Base-by-base conservation (phyloP, 2,329 filamentous ascomycete species). In the Penicillium brevicompactum region DNA sequence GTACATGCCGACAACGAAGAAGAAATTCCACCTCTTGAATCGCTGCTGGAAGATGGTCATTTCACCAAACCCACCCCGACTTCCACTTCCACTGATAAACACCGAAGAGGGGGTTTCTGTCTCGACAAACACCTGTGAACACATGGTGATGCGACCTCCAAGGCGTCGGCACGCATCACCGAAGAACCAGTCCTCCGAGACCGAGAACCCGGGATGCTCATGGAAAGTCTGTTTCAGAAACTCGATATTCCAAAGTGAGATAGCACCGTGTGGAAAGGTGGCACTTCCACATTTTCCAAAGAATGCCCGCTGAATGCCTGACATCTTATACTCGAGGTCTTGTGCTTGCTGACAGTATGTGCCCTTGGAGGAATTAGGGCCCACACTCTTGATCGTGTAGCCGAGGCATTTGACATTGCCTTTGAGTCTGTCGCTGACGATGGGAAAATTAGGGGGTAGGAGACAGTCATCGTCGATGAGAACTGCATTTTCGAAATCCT, bases 121-220 rank as follows among this genome's bases (percentile, higher is more conserved):
- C 58, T 82, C 79, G 16, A 82, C 80, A 45, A 82, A 81, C 8
- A 80, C 74, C 1, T 76, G 72, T 2, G 76, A 77, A 57, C 78
- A 81, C 78, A 82, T 80, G 30, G 71, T 69, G 55, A 80, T 80
- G 1, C 79, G 70, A 5, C 72, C 77, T 6, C 80, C 78, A 14
- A 78, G 66, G 24, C 74, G 66, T 13, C 79, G 71, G 38, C 76
- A 75, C 5, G 76, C 76, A 62, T 81, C 77, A 1, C 80, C 80
- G 38, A 82, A 79, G 66, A 80, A 82, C 80, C 80, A 82, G 61
- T 82, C 79, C 48, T 82, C 79, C 0, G 76, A 79, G 8, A 82
- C 75, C 1, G 71, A 76, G 61, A 80, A 82, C 0, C 80, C 80
- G 0, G 80, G 79, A 56, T 82, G 80, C 31, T 78, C 70, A 51